Evolutionary conservation across 495 filamentous ascomycete genomes (phyloP).

Genomic region (Hyaloscypha hepaticicola): DNA sequence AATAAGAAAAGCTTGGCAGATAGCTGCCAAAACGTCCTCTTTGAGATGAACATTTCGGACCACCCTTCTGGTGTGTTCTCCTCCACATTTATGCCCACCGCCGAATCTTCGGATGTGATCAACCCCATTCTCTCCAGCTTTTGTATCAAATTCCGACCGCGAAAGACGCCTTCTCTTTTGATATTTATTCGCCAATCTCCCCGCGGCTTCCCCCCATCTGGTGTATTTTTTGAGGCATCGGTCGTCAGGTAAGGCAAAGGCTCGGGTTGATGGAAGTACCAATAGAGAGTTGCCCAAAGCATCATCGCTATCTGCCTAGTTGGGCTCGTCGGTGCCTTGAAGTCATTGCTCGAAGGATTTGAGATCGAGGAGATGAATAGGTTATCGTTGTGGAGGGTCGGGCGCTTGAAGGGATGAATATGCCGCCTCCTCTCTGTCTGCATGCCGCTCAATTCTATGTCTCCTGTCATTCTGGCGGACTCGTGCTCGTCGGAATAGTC

Average conservation of each 20-base stretch:
- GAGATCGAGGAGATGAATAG: constrained; percentile 91
- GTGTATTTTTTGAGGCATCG: constrained; percentile 61
- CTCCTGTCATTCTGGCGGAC: constrained; percentile 26
- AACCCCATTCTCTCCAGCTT: constrained; percentile 94
- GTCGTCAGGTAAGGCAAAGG: constrained; percentile 57
- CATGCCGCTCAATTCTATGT: constrained; percentile 27
- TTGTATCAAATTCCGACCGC: constrained; percentile 75
- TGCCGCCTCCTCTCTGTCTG: constrained; percentile 37
- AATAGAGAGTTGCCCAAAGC: constrained; percentile 91
- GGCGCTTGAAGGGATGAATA: constrained; percentile 64
- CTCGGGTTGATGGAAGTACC: constrained; percentile 88
- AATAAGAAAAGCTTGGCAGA: constrained; percentile 86
- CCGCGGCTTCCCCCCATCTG: constrained; percentile 66
- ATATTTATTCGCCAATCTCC: constrained; percentile 89
- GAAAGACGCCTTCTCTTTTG: constrained; percentile 81
- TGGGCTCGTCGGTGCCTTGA: constrained; percentile 73
- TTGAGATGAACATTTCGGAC: constrained; percentile 79
- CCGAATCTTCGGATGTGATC: constrained; percentile 71
- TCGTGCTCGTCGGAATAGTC: constrained; percentile 45
- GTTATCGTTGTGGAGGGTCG: constrained; percentile 74
- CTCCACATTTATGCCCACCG: constrained; percentile 64
- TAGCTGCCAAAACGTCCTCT: constrained; percentile 86
- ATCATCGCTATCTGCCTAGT: constrained; percentile 91
- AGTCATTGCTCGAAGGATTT: constrained; percentile 74
- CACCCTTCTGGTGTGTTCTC: constrained; percentile 63